These are phyloP conservation scores for Aspergillus saccharolyticus DNA, from an alignment of 495 filamentous ascomycete species.

Conservation along the genomic window DNA sequence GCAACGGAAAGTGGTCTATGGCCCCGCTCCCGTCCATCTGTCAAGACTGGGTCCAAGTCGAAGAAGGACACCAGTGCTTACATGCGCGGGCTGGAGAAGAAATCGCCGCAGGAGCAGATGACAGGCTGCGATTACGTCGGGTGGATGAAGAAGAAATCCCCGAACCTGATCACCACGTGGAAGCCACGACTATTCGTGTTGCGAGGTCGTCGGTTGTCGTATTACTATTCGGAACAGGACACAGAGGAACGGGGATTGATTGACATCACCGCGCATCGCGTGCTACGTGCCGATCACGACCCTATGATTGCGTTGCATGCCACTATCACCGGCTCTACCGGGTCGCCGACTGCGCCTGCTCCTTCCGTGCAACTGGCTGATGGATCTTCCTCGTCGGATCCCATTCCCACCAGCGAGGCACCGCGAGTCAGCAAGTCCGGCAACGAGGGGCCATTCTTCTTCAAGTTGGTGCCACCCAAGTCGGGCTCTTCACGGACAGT, in stretches of 20 bases:
- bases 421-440: constrained; percentile 23
- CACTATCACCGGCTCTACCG: constrained; percentile 80
- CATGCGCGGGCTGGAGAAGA: constrained; percentile 77
- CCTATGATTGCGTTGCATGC: constrained; percentile 85
- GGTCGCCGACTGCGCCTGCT: constrained; percentile 66
- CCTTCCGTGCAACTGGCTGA: constrained; percentile 49
- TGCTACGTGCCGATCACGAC: constrained; percentile 92
- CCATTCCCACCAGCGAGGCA: constrained; percentile 24
- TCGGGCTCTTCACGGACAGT: constrained; percentile 83
- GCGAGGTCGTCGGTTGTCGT: constrained; percentile 83
- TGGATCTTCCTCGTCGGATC: constrained; percentile 24
- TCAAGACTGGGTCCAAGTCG: constrained; percentile 51
- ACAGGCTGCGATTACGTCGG: constrained; percentile 85
- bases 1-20: constrained; percentile 50
- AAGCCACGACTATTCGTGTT: constrained; percentile 92
- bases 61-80: constrained; percentile 97
- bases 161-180: constrained; percentile 94
- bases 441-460: constrained; percentile 76
- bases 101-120: constrained; percentile 79
- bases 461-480: constrained; percentile 93
- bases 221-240: constrained; percentile 93
- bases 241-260: constrained; percentile 91
- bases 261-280: constrained; percentile 93
- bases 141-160: constrained; percentile 99
- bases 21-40: constrained; percentile 37